A percentile compares a stretch with the other conserved stretches of the same genome.
These are phyloP conservation scores for Coemansia sp. DNA, from an alignment of 192 early-diverging fungal genomes.

Conservation along the genomic window DNA sequence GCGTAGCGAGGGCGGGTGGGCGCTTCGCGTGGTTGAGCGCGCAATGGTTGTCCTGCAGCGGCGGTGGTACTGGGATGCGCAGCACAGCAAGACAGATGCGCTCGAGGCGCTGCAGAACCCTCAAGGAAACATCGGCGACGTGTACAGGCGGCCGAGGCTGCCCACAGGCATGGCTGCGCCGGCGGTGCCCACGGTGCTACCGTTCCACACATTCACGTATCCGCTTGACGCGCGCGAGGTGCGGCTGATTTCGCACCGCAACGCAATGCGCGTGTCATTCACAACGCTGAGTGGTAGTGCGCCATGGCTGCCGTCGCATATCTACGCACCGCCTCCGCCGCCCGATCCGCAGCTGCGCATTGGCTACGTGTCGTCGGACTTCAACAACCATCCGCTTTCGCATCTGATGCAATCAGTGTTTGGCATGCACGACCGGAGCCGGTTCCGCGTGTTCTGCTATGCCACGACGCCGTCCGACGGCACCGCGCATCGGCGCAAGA, in stretches of 20 bases:
- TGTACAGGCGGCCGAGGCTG: slow-evolving; percentile 54
- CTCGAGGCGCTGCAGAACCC: slow-evolving; percentile 16
- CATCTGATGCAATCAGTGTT: slow-evolving; percentile 96
- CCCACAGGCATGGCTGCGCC: slow-evolving; percentile 59
- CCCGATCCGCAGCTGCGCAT: slow-evolving; percentile 72
- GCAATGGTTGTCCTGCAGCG: slow-evolving; percentile 62
- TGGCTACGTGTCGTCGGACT: slow-evolving; percentile 91
- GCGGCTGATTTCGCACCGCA: slow-evolving; percentile 82
- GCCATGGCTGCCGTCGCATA: slow-evolving; percentile 58
- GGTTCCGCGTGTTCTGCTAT: slow-evolving; percentile 80
- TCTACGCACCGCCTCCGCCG: slow-evolving; percentile 74
- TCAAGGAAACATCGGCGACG: neutral
- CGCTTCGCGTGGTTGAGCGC: slow-evolving; percentile 65
- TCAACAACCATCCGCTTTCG: slow-evolving; percentile 90
- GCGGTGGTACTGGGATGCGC: slow-evolving; percentile 64
- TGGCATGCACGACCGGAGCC: slow-evolving; percentile 79
- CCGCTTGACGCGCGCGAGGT: slow-evolving; percentile 81
- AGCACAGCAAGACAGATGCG: slow-evolving; percentile 13
- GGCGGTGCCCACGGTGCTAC: slow-evolving; percentile 80
- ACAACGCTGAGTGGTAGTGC: slow-evolving; percentile 61
- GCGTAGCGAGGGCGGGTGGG: slow-evolving; percentile 74
- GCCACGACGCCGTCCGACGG: slow-evolving; percentile 77
- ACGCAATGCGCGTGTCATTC: slow-evolving; percentile 79
- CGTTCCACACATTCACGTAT: slow-evolving; percentile 95
- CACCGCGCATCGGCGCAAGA: slow-evolving; percentile 77